phyloP scores from a whole-genome alignment of 2,329 filamentous ascomycete species.

The Scleromitrula shiraiana region DNA sequence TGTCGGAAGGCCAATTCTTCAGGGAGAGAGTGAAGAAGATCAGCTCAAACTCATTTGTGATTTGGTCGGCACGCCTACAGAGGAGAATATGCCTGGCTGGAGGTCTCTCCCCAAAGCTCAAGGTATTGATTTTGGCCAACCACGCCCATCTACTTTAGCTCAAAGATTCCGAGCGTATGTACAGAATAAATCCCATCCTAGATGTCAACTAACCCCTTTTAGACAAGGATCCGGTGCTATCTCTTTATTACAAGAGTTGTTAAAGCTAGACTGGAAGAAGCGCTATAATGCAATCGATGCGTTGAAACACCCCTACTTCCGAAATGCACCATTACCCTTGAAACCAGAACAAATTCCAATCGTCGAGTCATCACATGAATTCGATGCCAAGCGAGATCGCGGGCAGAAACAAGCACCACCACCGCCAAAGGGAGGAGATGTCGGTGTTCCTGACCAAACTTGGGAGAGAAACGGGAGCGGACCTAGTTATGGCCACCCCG shows the following conservation, averaged over 20 bases:
- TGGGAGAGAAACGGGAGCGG: conserved; percentile 26
- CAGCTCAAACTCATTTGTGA: conserved; percentile 93
- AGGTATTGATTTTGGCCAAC: conserved; percentile 51
- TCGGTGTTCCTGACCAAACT: conserved; percentile 55
- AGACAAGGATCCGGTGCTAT: conserved; percentile 65
- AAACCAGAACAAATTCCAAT: conserved; percentile 78
- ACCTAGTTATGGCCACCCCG: conserved; percentile 20
- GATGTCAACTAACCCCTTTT: conserved; percentile 16
- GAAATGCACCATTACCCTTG: conserved; percentile 67
- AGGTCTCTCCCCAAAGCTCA: conserved; percentile 74
- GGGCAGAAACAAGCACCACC: conserved; percentile 77
- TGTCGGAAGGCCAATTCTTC: conserved; percentile 81
- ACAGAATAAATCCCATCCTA: conserved; percentile 13
- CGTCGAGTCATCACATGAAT: conserved; percentile 91
- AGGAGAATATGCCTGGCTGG: conserved; percentile 92
- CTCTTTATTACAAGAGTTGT: conserved; percentile 69
- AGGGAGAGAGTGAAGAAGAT: conserved; percentile 80
- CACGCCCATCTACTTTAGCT: conserved; percentile 56
- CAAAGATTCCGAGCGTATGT: conserved; percentile 67
- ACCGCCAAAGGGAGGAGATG: conserved; percentile 83
- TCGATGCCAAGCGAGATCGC: conserved; percentile 88
- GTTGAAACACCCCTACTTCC: conserved; percentile 86
- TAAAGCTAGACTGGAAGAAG: conserved; percentile 81
- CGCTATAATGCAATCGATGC: conserved; percentile 93
- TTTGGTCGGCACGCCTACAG: conserved; percentile 80